A percentile compares a stretch with the other conserved stretches of the same genome.
phyloP scores from a whole-genome alignment of 2,329 filamentous ascomycete genomes.

The Hypoxylon sp. region DNA sequence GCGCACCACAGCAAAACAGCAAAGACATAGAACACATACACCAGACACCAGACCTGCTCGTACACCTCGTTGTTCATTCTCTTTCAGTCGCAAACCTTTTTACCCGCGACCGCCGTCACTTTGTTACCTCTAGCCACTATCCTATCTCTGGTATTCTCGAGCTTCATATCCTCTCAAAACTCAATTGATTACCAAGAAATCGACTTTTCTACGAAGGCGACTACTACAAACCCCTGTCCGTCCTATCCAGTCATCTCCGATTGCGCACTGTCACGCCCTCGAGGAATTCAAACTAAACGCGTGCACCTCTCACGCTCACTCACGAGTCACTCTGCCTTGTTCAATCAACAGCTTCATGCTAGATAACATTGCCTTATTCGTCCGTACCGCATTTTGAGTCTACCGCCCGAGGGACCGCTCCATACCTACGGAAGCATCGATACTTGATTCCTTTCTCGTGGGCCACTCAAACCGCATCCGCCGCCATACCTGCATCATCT shows the following conservation, averaged over 20 bases:
- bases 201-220: slow-evolving; percentile 17
- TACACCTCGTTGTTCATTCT: background rate
- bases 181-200: background rate
- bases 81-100: slow-evolving; percentile 5
- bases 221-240: slow-evolving; percentile 17
- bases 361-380: slow-evolving; percentile 13
- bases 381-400: slow-evolving; percentile 6
- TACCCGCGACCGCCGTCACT: background rate
- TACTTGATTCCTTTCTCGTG: slow-evolving; percentile 22
- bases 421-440: slow-evolving; percentile 4
- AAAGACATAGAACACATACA: background rate
- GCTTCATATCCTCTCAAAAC: background rate
- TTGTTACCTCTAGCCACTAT: background rate
- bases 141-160: background rate
- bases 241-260: slow-evolving; percentile 38
- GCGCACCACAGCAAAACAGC: no score
- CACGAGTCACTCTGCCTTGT: slow-evolving; percentile 1
- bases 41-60: background rate
- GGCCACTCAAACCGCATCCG: slow-evolving; percentile 24
- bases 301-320: slow-evolving; percentile 22
- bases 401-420: background rate
- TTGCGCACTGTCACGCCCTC: slow-evolving; percentile 38
- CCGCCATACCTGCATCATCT: slow-evolving; percentile 38
- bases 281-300: slow-evolving; percentile 28
- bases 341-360: slow-evolving; percentile 7